Evolutionary conservation across 2,329 filamentous ascomycete species (phyloP), one percentile per base, ranked within the genome.

Genomic region (Penicillium sp.): DNA sequence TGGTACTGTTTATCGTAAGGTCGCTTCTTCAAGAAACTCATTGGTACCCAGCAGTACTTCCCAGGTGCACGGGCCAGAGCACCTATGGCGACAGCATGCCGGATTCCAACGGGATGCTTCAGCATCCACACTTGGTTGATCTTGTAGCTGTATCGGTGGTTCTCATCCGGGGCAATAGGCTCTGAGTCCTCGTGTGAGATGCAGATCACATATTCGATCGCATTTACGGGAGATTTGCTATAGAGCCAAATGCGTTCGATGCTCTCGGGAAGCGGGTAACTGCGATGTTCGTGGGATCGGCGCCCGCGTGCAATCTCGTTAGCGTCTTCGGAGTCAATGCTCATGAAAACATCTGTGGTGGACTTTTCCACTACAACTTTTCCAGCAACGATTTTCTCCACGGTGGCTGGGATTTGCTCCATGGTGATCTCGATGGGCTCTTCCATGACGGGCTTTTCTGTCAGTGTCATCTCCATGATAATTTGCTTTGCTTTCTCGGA

Each of bases 121-220:
- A 52, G 27, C 43, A 52, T 52, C 49, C 49, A 52, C 7, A 47
- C 21, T 16, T 52, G 49, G 14, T 5, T 27, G 46, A 41, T 16
- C 6, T 47, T n/a, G 18, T 52, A 41, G n/a, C 27, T 5, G 8
- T 52, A 47, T 11, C 3, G 24, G 16, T 21, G 8, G 24, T 24
- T 8, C 16, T 29, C 39, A 10, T 5, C 16, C 5, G 13, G 10
- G 10, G 7, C 31, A 14, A 31, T 24, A 14, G 36, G 16, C 32
- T n/a, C 27, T 2, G 14, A 10, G 10, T 39, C 43, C 6, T 47
- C 18, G 18, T 41, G 36, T 9, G 49, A 52, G 46, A 51, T 47
- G 24, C 49, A 47, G 9, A 47, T 29, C 16, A 47, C 27, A 47
- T 52, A 47, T 13, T 52, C 49, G 24, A 41, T 41, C 8, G n/a